phyloP scores from a whole-genome alignment of 768 basidiomycete genomes.

The Coprinopsis cinerea region DNA sequence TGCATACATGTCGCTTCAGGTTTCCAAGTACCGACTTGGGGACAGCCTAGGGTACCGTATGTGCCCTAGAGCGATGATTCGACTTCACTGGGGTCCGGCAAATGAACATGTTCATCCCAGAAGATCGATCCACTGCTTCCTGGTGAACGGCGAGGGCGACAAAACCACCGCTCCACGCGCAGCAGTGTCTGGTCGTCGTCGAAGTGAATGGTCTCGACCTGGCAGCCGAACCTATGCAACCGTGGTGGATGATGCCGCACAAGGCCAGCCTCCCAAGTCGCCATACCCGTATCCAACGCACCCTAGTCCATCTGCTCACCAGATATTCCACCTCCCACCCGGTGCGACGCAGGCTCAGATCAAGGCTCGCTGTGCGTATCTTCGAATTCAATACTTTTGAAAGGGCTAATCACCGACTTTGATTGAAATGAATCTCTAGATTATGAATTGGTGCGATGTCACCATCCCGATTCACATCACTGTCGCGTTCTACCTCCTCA shows the following conservation, averaged over 20 bases:
- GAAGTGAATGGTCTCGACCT: not conserved
- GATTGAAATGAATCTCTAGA: conserved; percentile 32
- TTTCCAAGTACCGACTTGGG: not conserved
- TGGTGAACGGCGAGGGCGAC: too few relatives aligned
- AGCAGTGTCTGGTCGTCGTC: too few relatives aligned
- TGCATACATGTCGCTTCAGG: not conserved
- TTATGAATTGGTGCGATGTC: conserved; percentile 64
- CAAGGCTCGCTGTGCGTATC: conserved; percentile 58
- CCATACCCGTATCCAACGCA: conserved; percentile 46
- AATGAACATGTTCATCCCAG: not conserved
- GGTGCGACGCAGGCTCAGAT: conserved; percentile 55
- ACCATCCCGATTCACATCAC: conserved; percentile 64
- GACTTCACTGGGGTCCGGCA: not conserved
- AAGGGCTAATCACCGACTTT: not conserved
- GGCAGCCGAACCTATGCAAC: conserved; percentile 4
- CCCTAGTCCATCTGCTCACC: conserved; percentile 54
- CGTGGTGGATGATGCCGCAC: not conserved
- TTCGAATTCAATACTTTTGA: not conserved
- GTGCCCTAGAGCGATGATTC: not conserved
- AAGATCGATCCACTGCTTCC: not conserved
- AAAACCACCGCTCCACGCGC: not conserved
- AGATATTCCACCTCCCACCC: conserved; percentile 64
- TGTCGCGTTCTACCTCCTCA: conserved; percentile 34
- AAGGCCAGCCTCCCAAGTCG: conserved; percentile 5
- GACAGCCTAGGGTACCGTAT: not conserved